phyloP scores from a whole-genome alignment of 2,329 filamentous ascomycete genomes.

The Amauroascus verrucosus region DNA sequence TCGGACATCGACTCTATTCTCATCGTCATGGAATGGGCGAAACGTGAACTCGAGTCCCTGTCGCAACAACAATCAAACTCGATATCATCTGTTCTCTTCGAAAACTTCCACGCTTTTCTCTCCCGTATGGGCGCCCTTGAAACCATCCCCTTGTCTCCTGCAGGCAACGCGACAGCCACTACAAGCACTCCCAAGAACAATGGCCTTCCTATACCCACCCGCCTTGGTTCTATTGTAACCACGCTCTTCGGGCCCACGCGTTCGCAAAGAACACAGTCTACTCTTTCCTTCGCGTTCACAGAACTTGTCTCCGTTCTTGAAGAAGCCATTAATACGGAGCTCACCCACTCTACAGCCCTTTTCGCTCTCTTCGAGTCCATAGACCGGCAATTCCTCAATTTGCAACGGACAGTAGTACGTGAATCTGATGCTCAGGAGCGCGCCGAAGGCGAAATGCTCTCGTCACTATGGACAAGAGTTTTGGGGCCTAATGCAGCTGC shows the following conservation, averaged over 20 bases:
- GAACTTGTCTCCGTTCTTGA: slow-evolving; percentile 82
- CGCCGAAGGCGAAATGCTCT: slow-evolving; percentile 68
- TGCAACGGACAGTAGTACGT: slow-evolving; percentile 73
- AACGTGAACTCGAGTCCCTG: slow-evolving; percentile 66
- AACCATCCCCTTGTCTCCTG: slow-evolving; percentile 18
- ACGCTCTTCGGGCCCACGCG: slow-evolving; percentile 69
- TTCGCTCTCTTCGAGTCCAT: slow-evolving; percentile 88
- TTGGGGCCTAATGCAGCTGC: slow-evolving; percentile 64
- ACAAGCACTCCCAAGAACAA: slow-evolving; percentile 9
- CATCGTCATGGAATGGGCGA: slow-evolving; percentile 93
- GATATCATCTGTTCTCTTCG: slow-evolving; percentile 60
- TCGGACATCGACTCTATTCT: slow-evolving; percentile 88
- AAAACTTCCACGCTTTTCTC: slow-evolving; percentile 72
- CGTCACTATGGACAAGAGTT: slow-evolving; percentile 74
- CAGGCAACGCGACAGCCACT: not conserved
- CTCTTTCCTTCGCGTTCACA: slow-evolving; percentile 76
- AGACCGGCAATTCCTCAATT: slow-evolving; percentile 79
- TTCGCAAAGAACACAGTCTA: slow-evolving; percentile 67
- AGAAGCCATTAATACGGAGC: slow-evolving; percentile 75
- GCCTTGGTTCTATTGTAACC: slow-evolving; percentile 58
- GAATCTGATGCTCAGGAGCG: slow-evolving; percentile 74
- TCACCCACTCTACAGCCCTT: slow-evolving; percentile 67
- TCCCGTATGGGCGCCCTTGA: slow-evolving; percentile 43
- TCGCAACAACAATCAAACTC: slow-evolving; percentile 52
- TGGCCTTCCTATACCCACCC: slow-evolving; percentile 43